Percentiles rank a stretch among this genome's conserved stretches.
phyloP scores from a whole-genome alignment of 345 rosid genomes.

The Syzygium oleosum region DNA sequence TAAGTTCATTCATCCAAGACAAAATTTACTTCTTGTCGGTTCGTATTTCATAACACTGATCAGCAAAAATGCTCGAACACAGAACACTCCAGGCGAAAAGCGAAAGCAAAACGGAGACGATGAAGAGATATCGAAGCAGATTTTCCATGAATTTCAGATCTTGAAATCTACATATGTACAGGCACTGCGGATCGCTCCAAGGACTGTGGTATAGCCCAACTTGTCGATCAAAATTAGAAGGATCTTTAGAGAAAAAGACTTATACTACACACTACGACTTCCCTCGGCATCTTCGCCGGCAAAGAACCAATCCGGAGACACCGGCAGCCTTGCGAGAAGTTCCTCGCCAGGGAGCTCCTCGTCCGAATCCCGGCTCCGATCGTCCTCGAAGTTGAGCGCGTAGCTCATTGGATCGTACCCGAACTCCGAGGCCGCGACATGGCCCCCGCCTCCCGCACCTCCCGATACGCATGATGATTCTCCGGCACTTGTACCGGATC shows the following conservation, averaged over 20 bases:
- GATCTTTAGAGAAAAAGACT: neutral
- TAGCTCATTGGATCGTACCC: slow-evolving; percentile 65
- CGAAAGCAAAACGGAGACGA: neutral
- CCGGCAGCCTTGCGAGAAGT: slow-evolving; percentile 57
- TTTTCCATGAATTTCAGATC: neutral
- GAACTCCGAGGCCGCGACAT: slow-evolving; percentile 30
- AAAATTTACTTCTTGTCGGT: too few relatives aligned
- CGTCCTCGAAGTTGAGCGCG: slow-evolving; percentile 69
- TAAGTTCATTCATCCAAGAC: too few relatives aligned
- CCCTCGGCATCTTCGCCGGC: neutral
- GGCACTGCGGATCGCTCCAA: neutral
- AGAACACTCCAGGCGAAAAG: neutral
- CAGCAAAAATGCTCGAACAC: neutral
- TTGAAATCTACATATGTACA: neutral
- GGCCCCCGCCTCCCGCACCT: neutral
- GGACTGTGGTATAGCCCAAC: neutral
- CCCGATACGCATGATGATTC: neutral
- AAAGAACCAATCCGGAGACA: slow-evolving; percentile 28
- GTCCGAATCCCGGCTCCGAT: slow-evolving; percentile 4
- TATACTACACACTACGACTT: neutral
- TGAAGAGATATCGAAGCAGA: neutral
- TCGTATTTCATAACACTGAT: too few relatives aligned
- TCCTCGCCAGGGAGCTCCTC: slow-evolving; percentile 32
- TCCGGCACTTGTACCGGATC: neutral
- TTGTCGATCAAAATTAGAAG: too few relatives aligned